Evolutionary conservation across 2,329 filamentous ascomycete species (phyloP), one percentile per base, ranked within the genome.

Genomic region (Penicillium crustosum): DNA sequence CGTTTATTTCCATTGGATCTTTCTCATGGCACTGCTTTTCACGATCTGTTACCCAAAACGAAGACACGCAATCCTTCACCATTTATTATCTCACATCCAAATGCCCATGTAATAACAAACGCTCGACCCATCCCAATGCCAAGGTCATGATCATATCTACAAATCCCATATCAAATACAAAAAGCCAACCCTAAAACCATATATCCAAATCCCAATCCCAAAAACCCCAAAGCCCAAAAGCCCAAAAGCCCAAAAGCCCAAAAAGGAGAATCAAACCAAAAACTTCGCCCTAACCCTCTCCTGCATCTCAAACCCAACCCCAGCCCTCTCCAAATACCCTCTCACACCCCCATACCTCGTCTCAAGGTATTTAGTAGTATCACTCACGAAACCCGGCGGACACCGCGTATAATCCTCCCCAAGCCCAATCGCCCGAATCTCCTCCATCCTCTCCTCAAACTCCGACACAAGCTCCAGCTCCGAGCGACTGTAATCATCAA

Each of bases 391-490:
- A 3, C 84, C 82, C 5, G 76, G 72, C 3, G 86, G 83, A 64
- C 89, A 90, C 23, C 81, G 79, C 0, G 84, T 88, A 80, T 91
- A 96, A 3, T 86, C 84, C n/a, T 88, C 85, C 0, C 86, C 82
- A 50, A 96, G 76, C 0, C 91, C 91, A 63, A 94, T 85, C 47
- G 83, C 81, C 4, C 76, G 72, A 53, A 95, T 88, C 74, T 95
- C 90, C 48, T 78, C 75, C 62, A 93, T 68, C 51, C 89, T 82
- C 66, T 82, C 79, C 55, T 85, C 84, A 62, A 82, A 82, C 68
- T 91, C 88, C 0, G 81, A 72, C 33, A 79, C 77, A 13, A 94
- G 78, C 39, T 85, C 83, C 2, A 80, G 77, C 55, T 83, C 79
- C 3, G 88, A 91, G 25, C 88, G 79, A 58, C 82, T 73, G 72